Conservation (phyloP, 495 filamentous ascomycete species). For the Penicilliopsis zonata region DNA sequence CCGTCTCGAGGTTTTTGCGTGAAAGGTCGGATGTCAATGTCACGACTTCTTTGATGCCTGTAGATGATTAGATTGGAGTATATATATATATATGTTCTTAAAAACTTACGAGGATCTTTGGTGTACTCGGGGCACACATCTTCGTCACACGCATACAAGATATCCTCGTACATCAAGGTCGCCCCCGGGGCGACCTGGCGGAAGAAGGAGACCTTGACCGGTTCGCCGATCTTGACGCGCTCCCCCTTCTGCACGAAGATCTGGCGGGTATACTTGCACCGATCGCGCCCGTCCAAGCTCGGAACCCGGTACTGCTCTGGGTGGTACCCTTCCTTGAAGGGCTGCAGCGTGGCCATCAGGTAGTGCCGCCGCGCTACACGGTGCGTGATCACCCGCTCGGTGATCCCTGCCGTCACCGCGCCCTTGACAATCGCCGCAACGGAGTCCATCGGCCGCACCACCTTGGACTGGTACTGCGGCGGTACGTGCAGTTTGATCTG, state of each 20-base stretch:
- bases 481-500: constrained; percentile 72
- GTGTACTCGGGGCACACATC: constrained; percentile 98
- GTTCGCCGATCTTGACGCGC: constrained; percentile 96
- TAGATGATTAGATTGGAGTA: not conserved
- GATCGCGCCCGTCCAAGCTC: constrained; percentile 89
- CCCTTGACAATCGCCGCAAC: constrained; percentile 74
- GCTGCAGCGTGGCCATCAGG: constrained; percentile 96
- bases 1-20: constrained; percentile 96
- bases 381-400: constrained; percentile 89
- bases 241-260: constrained; percentile 99
- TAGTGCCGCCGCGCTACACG: constrained; percentile 98
- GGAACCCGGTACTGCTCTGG: constrained; percentile 96
- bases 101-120: constrained; percentile 90
- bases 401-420: constrained; percentile 83
- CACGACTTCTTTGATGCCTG: constrained; percentile 98
- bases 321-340: constrained; percentile 98
- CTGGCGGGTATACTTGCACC: constrained; percentile 97
- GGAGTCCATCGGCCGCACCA: constrained; percentile 76
- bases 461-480: constrained; percentile 67
- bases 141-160: constrained; percentile 94
- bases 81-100: not conserved
- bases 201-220: constrained; percentile 98
- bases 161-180: constrained; percentile 98
- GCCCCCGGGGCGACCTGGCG: constrained; percentile 94
- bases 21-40: constrained; percentile 94